Evolutionary conservation across 805 yeast genomes (phyloP), one percentile per base, ranked within the genome.

Genomic region (Hanseniaspora meyeri): DNA sequence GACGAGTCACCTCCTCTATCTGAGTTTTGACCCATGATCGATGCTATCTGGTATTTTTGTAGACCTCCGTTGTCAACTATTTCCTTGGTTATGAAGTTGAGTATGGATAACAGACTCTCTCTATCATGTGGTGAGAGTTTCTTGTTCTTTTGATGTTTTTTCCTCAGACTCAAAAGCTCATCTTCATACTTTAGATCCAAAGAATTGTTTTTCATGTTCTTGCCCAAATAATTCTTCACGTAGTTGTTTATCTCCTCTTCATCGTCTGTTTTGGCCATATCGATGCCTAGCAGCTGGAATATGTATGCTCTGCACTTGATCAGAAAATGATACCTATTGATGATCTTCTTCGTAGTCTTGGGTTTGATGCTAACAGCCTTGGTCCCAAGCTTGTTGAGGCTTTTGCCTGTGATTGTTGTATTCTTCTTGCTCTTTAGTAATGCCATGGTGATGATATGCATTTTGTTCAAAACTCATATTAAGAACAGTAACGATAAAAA

Each of bases 1-100:
- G 96, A 88, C 0, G 96, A 87, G 65, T 91, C 98, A 1, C 96
- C 95, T 0, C 98, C 97, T 60, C 97, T 68, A 49, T 76, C 75
- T 0, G 68, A 66, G 58, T 80, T 78, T 63, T 91, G 98, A 0
- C 98, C 98, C 51, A 81, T 79, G 0, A 85, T 77, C 1, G 96
- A 87, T 0, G 97, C 97, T 20, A 75, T 68, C 64, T 91, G 98
- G 66, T 91, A 91, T 11, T 79, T 78, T 51, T 80, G 76, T 1
- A 91, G 66, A 0, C 96, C 97, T 0, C 96, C 97, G 45, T 81
- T 72, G 43, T 71, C 74, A 9, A 72, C 72, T 3, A 85, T 75
- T 63, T 86, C 89, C 2, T 72, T 75, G 59, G 81, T 83, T 6
- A 89, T 78, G 51, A 73, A 73, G 0, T 79, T 83, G 12, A 85